Conservation (phyloP, 495 filamentous ascomycete species). For the Pyrenopolyporus hunteri region DNA sequence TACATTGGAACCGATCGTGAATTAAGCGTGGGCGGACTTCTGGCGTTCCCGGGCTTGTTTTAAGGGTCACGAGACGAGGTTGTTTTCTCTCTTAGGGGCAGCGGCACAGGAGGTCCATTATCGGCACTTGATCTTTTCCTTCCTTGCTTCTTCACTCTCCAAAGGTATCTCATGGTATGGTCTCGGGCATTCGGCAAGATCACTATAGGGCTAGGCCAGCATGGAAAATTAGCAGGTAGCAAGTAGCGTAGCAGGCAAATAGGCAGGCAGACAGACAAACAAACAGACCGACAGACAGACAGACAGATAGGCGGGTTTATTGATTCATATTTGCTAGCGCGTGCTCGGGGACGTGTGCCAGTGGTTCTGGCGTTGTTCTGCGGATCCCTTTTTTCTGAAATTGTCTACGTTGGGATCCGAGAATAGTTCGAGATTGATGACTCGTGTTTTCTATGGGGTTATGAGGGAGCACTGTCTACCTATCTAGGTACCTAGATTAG, state of each 20-base stretch:
- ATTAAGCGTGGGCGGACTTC: conserved; percentile 1
- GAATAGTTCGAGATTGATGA: no score
- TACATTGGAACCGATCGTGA: conserved; percentile 1
- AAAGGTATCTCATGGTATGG: neutral
- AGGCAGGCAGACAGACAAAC: neutral
- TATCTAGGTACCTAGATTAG: no score
- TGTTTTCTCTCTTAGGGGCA: neutral
- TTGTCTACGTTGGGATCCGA: no score
- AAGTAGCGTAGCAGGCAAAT: conserved; percentile 11
- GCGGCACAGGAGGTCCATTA: conserved; percentile 1
- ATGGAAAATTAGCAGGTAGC: conserved; percentile 2
- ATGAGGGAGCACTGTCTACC: no score
- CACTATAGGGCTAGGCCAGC: conserved; percentile 5
- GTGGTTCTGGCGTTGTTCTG: no score
- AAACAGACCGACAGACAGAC: conserved; percentile 3
- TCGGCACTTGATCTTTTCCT: neutral
- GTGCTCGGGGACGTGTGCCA: neutral
- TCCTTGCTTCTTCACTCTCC: neutral
- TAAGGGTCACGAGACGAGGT: conserved; percentile 1
- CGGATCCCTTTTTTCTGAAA: no score
- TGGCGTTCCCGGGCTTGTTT: conserved; percentile 17
- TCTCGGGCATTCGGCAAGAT: conserved; percentile 1
- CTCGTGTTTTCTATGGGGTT: no score
- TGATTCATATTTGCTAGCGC: neutral
- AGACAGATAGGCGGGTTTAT: conserved; percentile 9